Evolutionary conservation across 352 stramenopile genomes (phyloP).

Genomic region (Phytophthora macrochlamydospora): DNA sequence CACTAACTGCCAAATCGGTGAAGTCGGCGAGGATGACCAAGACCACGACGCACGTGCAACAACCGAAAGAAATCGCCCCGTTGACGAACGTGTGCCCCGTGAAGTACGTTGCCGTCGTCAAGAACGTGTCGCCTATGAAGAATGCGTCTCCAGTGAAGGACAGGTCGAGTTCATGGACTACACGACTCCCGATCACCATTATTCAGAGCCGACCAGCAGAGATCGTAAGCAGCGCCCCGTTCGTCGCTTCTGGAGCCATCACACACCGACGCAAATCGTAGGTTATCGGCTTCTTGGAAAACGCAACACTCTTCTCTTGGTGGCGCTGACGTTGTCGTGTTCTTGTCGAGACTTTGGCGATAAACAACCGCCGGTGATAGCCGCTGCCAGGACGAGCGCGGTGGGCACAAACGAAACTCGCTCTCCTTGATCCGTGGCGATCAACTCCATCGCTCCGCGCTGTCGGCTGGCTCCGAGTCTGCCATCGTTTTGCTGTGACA

Average conservation of each 20-base stretch:
- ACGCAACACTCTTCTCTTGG: too few species aligned
- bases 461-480: neutral
- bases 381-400: neutral
- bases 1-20: neutral
- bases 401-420: slow-evolving; percentile 35
- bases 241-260: neutral
- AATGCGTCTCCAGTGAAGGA: neutral
- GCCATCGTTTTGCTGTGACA: neutral
- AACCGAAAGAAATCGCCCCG: neutral
- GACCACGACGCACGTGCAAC: neutral
- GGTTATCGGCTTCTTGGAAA: neutral
- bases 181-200: neutral
- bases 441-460: neutral
- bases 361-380: neutral
- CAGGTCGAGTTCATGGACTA: neutral
- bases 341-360: neutral
- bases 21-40: neutral
- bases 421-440: neutral
- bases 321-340: too few species aligned
- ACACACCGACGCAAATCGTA: neutral
- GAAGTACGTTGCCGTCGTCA: neutral
- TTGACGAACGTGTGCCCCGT: neutral
- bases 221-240: neutral
- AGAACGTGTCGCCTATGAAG: neutral
- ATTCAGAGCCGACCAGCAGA: neutral